A percentile compares a stretch with the other conserved stretches of the same genome.
Conservation (phyloP, 2,329 filamentous ascomycete species). For the Endoconidiophora laricicola region DNA sequence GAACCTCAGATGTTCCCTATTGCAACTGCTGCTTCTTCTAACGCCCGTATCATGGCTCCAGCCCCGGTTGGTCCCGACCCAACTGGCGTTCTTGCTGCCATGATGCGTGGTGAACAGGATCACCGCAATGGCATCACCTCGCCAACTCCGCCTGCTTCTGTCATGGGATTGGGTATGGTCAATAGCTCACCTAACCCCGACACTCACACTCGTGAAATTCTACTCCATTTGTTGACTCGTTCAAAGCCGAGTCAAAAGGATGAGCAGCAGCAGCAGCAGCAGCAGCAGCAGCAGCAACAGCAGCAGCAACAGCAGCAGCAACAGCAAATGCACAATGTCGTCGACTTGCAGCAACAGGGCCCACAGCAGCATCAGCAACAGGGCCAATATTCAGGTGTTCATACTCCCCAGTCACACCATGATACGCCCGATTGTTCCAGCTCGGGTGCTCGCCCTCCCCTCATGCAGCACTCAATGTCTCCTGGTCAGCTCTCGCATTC, state of each 20-base stretch:
- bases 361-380: conserved; percentile 15
- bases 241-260: conserved; percentile 50
- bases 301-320: conserved; percentile 11
- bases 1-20: conserved; percentile 17
- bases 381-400: conserved; percentile 7
- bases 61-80: conserved; percentile 40
- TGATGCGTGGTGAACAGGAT: conserved; percentile 38
- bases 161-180: conserved; percentile 24
- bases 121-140: conserved; percentile 19
- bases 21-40: conserved; percentile 18
- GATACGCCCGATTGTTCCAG: conserved; percentile 14
- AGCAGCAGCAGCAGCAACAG: conserved; percentile 18
- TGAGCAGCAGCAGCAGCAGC: conserved; percentile 19
- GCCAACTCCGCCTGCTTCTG: conserved; percentile 16
- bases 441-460: conserved; percentile 9
- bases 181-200: conserved; percentile 41
- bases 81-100: conserved; percentile 38
- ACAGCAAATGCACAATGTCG: not conserved
- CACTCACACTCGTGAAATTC: conserved; percentile 70
- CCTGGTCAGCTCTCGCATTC: conserved; percentile 12
- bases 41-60: conserved; percentile 35
- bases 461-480: conserved; percentile 14
- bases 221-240: conserved; percentile 72
- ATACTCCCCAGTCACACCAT: conserved; percentile 23
- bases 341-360: conserved; percentile 19